A percentile compares a stretch with the other conserved stretches of the same genome.
Evolutionary conservation across 2,329 filamentous ascomycete genomes (phyloP).

Genomic region (Ophiostoma himal-ulmi): DNA sequence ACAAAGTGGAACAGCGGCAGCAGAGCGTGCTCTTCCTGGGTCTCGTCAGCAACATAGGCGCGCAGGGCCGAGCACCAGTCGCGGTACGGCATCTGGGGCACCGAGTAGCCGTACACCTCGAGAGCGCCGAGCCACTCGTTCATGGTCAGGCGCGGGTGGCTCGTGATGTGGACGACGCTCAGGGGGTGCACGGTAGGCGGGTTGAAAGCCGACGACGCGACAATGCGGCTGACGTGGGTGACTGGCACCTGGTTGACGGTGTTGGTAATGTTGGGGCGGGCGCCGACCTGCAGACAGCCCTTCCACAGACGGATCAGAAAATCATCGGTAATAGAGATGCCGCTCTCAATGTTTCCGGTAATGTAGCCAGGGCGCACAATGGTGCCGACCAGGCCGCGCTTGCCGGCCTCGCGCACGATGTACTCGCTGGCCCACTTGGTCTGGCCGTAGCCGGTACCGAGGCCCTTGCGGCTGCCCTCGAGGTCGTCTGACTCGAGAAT

Average conservation of each 20-base stretch:
- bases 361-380: constrained; percentile 84
- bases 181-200: constrained; percentile 36
- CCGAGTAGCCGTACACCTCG: constrained; percentile 65
- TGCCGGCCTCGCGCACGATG: constrained; percentile 71
- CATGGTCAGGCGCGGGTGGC: constrained; percentile 70
- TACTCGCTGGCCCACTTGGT: constrained; percentile 74
- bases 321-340: constrained; percentile 76
- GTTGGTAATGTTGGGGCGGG: constrained; percentile 72
- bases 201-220: constrained; percentile 62
- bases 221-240: constrained; percentile 72
- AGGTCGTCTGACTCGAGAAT: constrained; percentile 74
- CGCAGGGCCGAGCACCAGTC: constrained; percentile 50
- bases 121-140: constrained; percentile 70
- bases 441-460: constrained; percentile 86
- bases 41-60: constrained; percentile 58
- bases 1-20: constrained; percentile 72
- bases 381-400: constrained; percentile 66
- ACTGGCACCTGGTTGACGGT: constrained; percentile 88
- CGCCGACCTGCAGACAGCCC: constrained; percentile 73
- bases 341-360: constrained; percentile 63
- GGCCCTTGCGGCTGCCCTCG: constrained; percentile 65
- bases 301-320: constrained; percentile 84
- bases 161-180: constrained; percentile 70
- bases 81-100: constrained; percentile 60
- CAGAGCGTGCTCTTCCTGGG: constrained; percentile 60